phyloP scores from a whole-genome alignment of 1,284 basidiomycete genomes.

The Anthracocystis panici-leucophaei region DNA sequence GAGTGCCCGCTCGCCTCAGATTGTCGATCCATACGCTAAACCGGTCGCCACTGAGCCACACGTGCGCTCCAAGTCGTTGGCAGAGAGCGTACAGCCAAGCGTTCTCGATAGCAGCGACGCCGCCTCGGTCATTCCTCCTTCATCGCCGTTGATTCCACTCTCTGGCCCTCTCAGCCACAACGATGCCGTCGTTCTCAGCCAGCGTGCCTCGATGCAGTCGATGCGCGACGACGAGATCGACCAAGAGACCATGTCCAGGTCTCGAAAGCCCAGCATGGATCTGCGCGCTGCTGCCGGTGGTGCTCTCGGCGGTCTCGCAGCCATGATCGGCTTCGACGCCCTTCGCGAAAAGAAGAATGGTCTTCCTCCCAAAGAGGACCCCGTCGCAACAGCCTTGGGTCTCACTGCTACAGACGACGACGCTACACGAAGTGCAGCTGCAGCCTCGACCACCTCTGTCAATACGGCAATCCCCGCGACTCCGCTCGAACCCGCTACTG shows the following conservation, averaged over 20 bases:
- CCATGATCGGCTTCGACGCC: conserved; percentile 52
- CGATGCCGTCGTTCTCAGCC: conserved; percentile 45
- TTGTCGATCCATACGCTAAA: conserved; percentile 40
- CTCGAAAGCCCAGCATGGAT: conserved; percentile 45
- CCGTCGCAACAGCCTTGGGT: conserved; percentile 19
- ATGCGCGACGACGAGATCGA: conserved; percentile 46
- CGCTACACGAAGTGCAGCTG: conserved; percentile 14
- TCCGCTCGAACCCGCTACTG: conserved; percentile 5
- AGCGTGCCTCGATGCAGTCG: conserved; percentile 46
- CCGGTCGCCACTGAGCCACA: conserved; percentile 13
- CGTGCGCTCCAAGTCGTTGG: conserved; percentile 37
- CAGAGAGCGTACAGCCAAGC: conserved; percentile 49
- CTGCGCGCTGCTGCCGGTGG: conserved; percentile 50
- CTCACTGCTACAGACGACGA: conserved; percentile 16
- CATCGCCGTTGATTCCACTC: conserved; percentile 46
- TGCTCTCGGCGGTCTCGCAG: conserved; percentile 48
- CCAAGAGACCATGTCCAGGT: conserved; percentile 35
- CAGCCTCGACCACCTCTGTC: conserved; percentile 24
- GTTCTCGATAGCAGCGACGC: conserved; percentile 44
- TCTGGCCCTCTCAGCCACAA: conserved; percentile 55
- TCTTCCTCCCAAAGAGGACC: conserved; percentile 37
- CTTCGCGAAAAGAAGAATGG: conserved; percentile 47
- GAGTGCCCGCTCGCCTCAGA: conserved; percentile 47
- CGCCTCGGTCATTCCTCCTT: conserved; percentile 36
- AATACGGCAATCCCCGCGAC: conserved; percentile 14